Percentiles rank a stretch among this genome's conserved stretches.
phyloP scores from a whole-genome alignment of 768 basidiomycete species.

The Leccinum subgranulosum region DNA sequence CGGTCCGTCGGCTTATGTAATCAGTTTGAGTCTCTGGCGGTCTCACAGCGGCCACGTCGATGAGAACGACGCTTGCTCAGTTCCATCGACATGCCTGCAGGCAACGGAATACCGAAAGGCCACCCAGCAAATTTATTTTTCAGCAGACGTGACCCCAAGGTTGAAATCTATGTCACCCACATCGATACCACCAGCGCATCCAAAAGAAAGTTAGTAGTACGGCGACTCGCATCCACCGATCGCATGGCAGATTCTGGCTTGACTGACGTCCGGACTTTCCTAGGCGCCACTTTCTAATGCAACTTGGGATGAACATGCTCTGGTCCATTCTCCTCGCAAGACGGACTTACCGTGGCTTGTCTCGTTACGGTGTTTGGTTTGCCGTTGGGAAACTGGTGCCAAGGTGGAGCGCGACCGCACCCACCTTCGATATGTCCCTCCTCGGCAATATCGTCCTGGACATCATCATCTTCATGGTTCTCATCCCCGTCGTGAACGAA shows the following conservation, averaged over 20 bases:
- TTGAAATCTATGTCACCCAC: slow-evolving; percentile 31
- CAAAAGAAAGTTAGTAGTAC: slow-evolving; percentile 20
- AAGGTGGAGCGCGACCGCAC: slow-evolving; percentile 11
- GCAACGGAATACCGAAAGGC: slow-evolving; percentile 21
- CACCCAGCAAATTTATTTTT: slow-evolving; percentile 27
- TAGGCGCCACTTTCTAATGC: slow-evolving; percentile 27
- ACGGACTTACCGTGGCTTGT: slow-evolving; percentile 22
- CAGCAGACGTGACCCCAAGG: slow-evolving; percentile 11
- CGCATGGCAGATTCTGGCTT: neutral
- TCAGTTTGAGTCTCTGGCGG: neutral
- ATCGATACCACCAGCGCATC: slow-evolving; percentile 19
- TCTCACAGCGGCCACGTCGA: neutral
- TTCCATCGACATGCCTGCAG: slow-evolving; percentile 23
- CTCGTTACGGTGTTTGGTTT: slow-evolving; percentile 29
- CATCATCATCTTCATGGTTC: slow-evolving; percentile 23
- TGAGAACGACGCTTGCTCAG: slow-evolving; percentile 1
- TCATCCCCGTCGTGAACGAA: slow-evolving; percentile 23
- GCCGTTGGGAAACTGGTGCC: slow-evolving; percentile 21
- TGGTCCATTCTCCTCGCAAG: slow-evolving; percentile 24
- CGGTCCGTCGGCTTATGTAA: slow-evolving; percentile 19
- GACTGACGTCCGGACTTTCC: slow-evolving; percentile 5
- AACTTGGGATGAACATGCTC: slow-evolving; percentile 24
- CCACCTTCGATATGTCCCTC: slow-evolving; percentile 12
- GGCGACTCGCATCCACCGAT: neutral
- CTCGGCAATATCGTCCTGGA: slow-evolving; percentile 26